These are phyloP conservation scores for Amesomyces nigricolor DNA, from an alignment of 2,329 filamentous ascomycete genomes.

Conservation along the genomic window DNA sequence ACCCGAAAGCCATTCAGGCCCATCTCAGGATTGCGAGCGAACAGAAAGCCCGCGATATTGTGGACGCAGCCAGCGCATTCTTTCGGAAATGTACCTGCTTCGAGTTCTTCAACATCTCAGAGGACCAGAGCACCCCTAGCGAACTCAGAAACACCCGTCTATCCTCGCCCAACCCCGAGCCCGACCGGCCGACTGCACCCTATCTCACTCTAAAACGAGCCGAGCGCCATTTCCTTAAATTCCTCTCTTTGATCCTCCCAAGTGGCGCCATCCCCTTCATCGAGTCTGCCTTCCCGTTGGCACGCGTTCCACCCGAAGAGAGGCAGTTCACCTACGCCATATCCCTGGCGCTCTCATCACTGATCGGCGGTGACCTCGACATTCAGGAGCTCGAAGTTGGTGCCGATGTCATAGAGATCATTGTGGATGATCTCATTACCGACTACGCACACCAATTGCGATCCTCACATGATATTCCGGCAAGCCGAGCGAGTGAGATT, in stretches of 20 bases:
- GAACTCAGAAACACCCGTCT: constrained; percentile 11
- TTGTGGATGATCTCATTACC: constrained; percentile 40
- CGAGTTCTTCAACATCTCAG: constrained; percentile 71
- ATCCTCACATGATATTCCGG: constrained; percentile 21
- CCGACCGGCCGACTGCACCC: constrained; percentile 44
- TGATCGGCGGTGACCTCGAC: constrained; percentile 50
- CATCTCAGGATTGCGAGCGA: constrained; percentile 55
- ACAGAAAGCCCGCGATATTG: constrained; percentile 51
- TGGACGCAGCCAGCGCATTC: constrained; percentile 51
- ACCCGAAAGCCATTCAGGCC: constrained; percentile 57
- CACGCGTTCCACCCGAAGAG: constrained; percentile 53
- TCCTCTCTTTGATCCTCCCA: constrained; percentile 56
- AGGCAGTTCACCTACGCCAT: constrained; percentile 63
- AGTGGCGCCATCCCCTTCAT: constrained; percentile 50
- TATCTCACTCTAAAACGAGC: constrained; percentile 63
- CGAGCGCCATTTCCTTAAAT: constrained; percentile 64
- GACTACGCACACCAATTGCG: constrained; percentile 14
- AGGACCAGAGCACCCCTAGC: constrained; percentile 37
- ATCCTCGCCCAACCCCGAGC: constrained; percentile 28
- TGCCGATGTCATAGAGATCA: constrained; percentile 61
- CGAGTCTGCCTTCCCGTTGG: constrained; percentile 60
- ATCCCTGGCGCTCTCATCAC: constrained; percentile 52
- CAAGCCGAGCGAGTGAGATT: constrained; percentile 43
- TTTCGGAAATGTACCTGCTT: constrained; percentile 65
- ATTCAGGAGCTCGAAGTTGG: constrained; percentile 62